Evolutionary conservation across 1,139 yeast species (phyloP).

Genomic region (Saccharomyces pastorianus): DNA sequence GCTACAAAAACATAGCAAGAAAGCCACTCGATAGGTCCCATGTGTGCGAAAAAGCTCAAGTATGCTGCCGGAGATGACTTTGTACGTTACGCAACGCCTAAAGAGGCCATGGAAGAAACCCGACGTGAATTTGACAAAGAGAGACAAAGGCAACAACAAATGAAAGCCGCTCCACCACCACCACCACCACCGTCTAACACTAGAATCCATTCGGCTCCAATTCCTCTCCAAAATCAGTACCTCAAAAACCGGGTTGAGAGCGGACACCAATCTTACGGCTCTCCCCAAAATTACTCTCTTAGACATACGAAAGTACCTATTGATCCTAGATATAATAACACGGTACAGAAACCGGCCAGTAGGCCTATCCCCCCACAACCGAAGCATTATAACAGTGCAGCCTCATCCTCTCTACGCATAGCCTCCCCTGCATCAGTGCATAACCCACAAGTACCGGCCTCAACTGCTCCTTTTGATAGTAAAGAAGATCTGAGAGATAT

Average conservation of each 20-base stretch:
- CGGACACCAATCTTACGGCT: not conserved
- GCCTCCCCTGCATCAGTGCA: not conserved
- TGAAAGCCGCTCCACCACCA: slow-evolving; percentile 6
- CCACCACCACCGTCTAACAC: slow-evolving; percentile 1
- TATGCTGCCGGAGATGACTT: slow-evolving; percentile 32
- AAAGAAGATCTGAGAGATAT: slow-evolving; percentile 21
- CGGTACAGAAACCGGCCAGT: not conserved
- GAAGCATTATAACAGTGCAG: not conserved
- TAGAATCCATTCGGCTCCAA: not conserved
- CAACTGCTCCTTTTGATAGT: slow-evolving; percentile 5
- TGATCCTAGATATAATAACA: not conserved
- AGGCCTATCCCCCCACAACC: not conserved
- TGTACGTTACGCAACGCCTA: slow-evolving; percentile 31
- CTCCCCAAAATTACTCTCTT: not conserved
- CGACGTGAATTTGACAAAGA: slow-evolving; percentile 22
- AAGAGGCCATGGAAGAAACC: slow-evolving; percentile 30
- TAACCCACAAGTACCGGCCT: not conserved
- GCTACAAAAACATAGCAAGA: not conserved
- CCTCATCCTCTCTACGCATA: not conserved
- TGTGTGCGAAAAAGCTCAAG: slow-evolving; percentile 29
- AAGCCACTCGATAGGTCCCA: slow-evolving; percentile 2
- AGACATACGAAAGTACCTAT: not conserved
- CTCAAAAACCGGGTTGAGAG: not conserved
- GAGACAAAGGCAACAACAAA: slow-evolving; percentile 9
- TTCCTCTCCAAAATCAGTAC: not conserved